Base-by-base conservation (phyloP, 768 basidiomycete genomes). In the Collybiopsis luxurians region DNA sequence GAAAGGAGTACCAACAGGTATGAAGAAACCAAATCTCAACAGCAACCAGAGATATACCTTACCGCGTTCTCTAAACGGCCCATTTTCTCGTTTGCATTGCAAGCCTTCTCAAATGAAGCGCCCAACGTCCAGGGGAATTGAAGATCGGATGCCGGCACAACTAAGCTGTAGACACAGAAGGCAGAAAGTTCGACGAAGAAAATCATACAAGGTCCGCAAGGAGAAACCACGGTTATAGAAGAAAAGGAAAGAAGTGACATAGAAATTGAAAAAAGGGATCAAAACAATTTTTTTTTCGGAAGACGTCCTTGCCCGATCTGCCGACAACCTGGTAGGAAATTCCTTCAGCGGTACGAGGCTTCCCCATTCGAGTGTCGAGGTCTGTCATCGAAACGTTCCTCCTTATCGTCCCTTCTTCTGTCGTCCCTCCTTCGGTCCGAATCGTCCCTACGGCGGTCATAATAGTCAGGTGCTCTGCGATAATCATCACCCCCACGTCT, bases 391-490 rank as follows among this genome's bases (percentile, higher is more conserved):
- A 73, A 88, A 46, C 86, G 86, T 53, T 89, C 89, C 66, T 91
- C 89, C 76, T 86, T 92, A 67, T 90, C 89, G 62, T 91, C 89
- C 75, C 89, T 87, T 74, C 86, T 85, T 74, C 82, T 80, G 71
- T 87, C 86, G 69, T 90, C 88, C 72, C 87, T 80, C 72, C 85
- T 83, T 67, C 75, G 75, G 64, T 87, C 83, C 61, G 68, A 59
- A 70, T 89, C 87, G 71, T 91, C 89, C 85, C 88, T 88, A 77
- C 87, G 87, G 69, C 90, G 89, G 72, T 90, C 89, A 86, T 86
- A 85, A 85, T 87, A 84, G 81, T 90, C 87, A 85, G 87, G 87
- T 71, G 75, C 81, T 85, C 83, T 85, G 77, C 83, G 87, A 73
- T 86, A 86, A 85, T 89, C 87, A 84, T 85, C 84, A 67, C 83